Percentiles rank a stretch among this genome's conserved stretches.
phyloP scores from a whole-genome alignment of 2,329 filamentous ascomycete genomes.

The Aspergillus sojae region DNA sequence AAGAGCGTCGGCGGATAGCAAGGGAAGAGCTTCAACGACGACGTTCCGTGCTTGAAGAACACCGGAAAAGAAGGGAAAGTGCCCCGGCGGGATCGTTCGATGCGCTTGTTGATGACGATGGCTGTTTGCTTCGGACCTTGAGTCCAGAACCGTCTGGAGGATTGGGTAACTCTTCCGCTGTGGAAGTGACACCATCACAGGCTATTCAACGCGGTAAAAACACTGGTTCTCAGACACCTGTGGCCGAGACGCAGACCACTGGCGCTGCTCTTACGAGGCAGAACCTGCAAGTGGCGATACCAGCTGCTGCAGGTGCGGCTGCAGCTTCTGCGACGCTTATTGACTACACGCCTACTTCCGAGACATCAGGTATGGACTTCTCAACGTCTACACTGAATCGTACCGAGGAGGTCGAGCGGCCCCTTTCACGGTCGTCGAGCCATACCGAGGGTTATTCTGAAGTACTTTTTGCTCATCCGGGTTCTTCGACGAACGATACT shows the following conservation, averaged over 20 bases:
- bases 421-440: slow-evolving; percentile 23
- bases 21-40: slow-evolving; percentile 50
- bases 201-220: slow-evolving; percentile 30
- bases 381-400: slow-evolving; percentile 15
- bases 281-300: slow-evolving; percentile 31
- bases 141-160: slow-evolving; percentile 7
- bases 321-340: slow-evolving; percentile 45
- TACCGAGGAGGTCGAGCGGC: background rate
- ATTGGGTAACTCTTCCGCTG: slow-evolving; percentile 40
- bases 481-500: slow-evolving; percentile 22
- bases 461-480: slow-evolving; percentile 38
- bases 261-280: slow-evolving; percentile 21
- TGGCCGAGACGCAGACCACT: slow-evolving; percentile 9
- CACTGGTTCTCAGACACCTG: slow-evolving; percentile 11
- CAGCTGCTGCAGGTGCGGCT: slow-evolving; percentile 28
- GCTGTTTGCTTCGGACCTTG: slow-evolving; percentile 32
- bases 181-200: slow-evolving; percentile 34
- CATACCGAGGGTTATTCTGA: slow-evolving; percentile 37
- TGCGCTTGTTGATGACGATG: slow-evolving; percentile 48
- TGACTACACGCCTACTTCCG: slow-evolving; percentile 51
- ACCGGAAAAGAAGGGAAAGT: slow-evolving; percentile 29
- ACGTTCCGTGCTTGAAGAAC: slow-evolving; percentile 43
- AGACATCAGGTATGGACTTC: slow-evolving; percentile 32
- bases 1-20: slow-evolving; percentile 46
- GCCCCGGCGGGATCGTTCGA: slow-evolving; percentile 43